These are phyloP conservation scores for Colletotrichum sp. DNA, from an alignment of 2,329 filamentous ascomycete genomes.

Conservation along the genomic window DNA sequence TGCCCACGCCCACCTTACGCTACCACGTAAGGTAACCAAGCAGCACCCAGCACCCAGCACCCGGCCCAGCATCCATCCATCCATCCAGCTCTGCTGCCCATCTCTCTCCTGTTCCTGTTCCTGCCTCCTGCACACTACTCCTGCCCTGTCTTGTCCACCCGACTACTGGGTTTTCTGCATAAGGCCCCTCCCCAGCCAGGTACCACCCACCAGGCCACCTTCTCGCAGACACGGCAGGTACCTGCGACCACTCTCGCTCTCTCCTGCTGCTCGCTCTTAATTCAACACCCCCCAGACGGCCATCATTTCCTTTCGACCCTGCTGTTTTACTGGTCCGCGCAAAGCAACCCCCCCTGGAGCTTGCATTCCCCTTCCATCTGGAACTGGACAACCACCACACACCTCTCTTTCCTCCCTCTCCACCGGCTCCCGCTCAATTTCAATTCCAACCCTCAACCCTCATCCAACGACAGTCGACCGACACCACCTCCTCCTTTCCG, in stretches of 20 bases:
- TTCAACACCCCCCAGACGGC: slow-evolving; percentile 17
- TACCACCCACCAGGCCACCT: neutral
- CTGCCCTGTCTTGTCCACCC: slow-evolving; percentile 9
- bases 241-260: neutral
- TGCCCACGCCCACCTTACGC: neutral
- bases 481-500: slow-evolving; percentile 13
- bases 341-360: slow-evolving; percentile 23
- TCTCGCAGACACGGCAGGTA: neutral
- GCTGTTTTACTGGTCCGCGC: slow-evolving; percentile 23
- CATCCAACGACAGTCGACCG: slow-evolving; percentile 20
- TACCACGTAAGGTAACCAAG: neutral
- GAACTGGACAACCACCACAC: slow-evolving; percentile 20
- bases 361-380: slow-evolving; percentile 25
- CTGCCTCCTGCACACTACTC: slow-evolving; percentile 1
- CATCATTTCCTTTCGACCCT: slow-evolving; percentile 23
- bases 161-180: slow-evolving; percentile 17
- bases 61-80: neutral
- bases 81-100: neutral
- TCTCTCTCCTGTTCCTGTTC: neutral
- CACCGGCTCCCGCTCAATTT: slow-evolving; percentile 20
- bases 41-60: neutral
- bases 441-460: slow-evolving; percentile 19
- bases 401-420: slow-evolving; percentile 23
- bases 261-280: neutral
- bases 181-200: neutral